Base-by-base conservation (phyloP, 306 rosid genomes). In the Vigna unguiculata region DNA sequence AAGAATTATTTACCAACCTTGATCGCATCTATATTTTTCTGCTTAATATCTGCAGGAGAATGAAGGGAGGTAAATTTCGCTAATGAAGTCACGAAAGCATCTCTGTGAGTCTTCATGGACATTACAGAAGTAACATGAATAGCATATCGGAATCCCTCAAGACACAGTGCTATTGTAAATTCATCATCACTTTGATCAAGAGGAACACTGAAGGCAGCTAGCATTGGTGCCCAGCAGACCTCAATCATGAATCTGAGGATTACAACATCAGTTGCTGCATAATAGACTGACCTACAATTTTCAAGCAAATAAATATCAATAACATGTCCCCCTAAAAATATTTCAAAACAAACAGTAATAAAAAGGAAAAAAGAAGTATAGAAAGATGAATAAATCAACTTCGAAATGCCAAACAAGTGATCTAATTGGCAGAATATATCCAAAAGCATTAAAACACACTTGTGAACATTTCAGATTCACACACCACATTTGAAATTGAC, bases 131-230 rank as follows among this genome's bases (percentile, higher is more conserved):
- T 93, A 57, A 90, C 97, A 79, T 91, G 97, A 76, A 93, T 84
- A 30, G 96, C 98, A 78, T 83, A 75, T 51, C 90, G 97, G 71
- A 93, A 87, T 85, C 97, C 98, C 79, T 93, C 96, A 63, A 93
- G 96, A 76, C 97, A 93, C 22, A 93, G 76, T 62, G 91, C 85
- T 80, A 87, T 87, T 82, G 91, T 80, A 61, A 88, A 82, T 90
- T 93, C 96, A 77, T 93, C 97, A 64, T 91, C 98, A 85, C 91
- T 91, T 82, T 85, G 97, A 77, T 93, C 97, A 49, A 93, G 96
- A 34, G 99, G 97, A 75, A 96, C 99, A 64, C 99, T 96, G 86
- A 96, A 96, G 77, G 99, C 99, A 86, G 99, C 99, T 78, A 96
- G 78, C 98, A 91, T 93, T 9, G 99, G 99, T 80, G 99, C 99